Percentiles rank a stretch among this genome's conserved stretches.
phyloP scores from a whole-genome alignment of 2,329 filamentous ascomycete species.

The Cordyceps militaris region DNA sequence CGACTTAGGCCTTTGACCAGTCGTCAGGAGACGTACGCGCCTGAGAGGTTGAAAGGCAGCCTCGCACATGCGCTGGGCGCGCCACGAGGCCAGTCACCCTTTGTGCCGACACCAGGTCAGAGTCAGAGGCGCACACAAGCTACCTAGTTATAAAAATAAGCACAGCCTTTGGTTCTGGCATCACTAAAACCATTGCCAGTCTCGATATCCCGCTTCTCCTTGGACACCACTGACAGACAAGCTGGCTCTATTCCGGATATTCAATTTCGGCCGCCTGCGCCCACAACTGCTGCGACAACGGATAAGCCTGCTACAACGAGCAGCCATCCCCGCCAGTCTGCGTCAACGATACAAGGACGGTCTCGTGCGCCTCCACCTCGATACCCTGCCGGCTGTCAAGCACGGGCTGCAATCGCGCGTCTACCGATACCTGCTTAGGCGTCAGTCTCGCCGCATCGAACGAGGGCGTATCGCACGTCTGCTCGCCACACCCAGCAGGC shows the following conservation, averaged over 20 bases:
- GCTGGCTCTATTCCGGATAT: constrained; percentile 39
- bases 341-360: constrained; percentile 58
- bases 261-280: constrained; percentile 26
- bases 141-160: constrained; percentile 1
- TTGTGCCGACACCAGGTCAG: background rate
- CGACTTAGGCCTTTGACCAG: background rate
- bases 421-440: constrained; percentile 64
- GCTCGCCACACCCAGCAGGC: constrained; percentile 33
- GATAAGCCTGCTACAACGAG: constrained; percentile 52
- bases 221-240: constrained; percentile 20
- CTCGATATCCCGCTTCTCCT: background rate
- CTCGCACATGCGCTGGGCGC: constrained; percentile 3
- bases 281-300: constrained; percentile 35
- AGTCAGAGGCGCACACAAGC: background rate
- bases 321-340: constrained; percentile 59
- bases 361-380: constrained; percentile 64
- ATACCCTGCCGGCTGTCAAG: constrained; percentile 65
- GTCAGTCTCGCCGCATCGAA: constrained; percentile 49
- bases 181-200: background rate
- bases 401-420: constrained; percentile 67
- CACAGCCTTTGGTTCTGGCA: background rate
- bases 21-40: constrained; percentile 10
- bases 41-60: background rate
- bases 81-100: constrained; percentile 6
- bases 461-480: constrained; percentile 40